Base-by-base conservation (phyloP, 352 stramenopile genomes). In the Pythium periplocum region DNA sequence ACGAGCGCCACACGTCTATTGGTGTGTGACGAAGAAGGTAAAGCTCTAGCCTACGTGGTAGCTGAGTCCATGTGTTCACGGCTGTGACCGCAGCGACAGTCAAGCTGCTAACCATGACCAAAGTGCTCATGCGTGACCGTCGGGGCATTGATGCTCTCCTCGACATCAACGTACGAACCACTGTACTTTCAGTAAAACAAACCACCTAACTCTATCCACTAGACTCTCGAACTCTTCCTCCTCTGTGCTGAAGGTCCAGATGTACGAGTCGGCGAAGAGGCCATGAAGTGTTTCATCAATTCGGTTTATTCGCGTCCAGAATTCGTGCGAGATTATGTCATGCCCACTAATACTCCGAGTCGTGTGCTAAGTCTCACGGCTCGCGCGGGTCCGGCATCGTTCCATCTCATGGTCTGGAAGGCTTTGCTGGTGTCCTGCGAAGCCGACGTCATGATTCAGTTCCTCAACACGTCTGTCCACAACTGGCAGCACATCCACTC, bases 201-300 rank as follows among this genome's bases (percentile, higher is more conserved):
- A 26, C 17, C 17, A 0, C 17, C 17, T 26, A 26, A 26, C 17
- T 42, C 32, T 34, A 35, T 37, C 12, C 31, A 11, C 42, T 17
- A 87, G 75, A 50, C 62, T 1, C 42, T 89, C 1, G 55, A 78
- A 5, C 44, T 42, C 3, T 76, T 86, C 32, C 30, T 87, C 1
- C 4, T 12, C 1, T 31, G 75, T 2, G 63, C 63, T 45, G 65
- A 71, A 44, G 10, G 12, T 38, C 5, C 53, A 9, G 60, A 67
- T 6, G 65, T 61, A 54, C 38, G 41, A 2, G 53, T 70, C 4
- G 64, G 55, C 5, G 76, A 83, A 62, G 78, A 85, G 64, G 66
- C 73, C 32, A 53, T 90, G 47, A 90, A 85, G 56, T 90, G 78
- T 62, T 60, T 69, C 43, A 77, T 90, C 50, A 90, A 90, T 47